These are phyloP conservation scores for Picea abies DNA, from an alignment of 83 land plant species.

Conservation along the genomic window DNA sequence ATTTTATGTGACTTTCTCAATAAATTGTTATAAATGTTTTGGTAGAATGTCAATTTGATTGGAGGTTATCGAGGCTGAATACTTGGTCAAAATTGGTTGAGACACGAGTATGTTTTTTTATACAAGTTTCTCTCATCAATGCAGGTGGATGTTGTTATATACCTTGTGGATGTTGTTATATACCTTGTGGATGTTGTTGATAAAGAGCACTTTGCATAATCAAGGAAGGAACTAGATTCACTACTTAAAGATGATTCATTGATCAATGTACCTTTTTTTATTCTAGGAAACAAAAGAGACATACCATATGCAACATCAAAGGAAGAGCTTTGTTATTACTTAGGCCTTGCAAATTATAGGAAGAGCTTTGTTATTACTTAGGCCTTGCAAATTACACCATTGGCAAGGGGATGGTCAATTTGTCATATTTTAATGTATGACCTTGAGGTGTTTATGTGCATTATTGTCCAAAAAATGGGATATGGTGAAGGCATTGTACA, in stretches of 20 bases:
- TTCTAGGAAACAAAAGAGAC: too few species aligned
- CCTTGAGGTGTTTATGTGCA: too few species aligned
- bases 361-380: slow-evolving; percentile 16
- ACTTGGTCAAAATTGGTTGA: background rate
- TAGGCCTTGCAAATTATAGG: background rate
- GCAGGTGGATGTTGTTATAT: too few species aligned
- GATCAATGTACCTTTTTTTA: background rate
- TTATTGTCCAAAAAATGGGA: slow-evolving; percentile 68
- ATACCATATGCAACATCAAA: slow-evolving; percentile 47
- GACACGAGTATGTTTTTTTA: background rate
- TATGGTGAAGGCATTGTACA: slow-evolving; percentile 51
- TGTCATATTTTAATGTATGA: too few species aligned
- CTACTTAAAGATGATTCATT: slow-evolving; percentile 48
- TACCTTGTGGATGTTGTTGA: slow-evolving; percentile 51
- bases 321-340: slow-evolving; percentile 13
- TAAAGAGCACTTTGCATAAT: slow-evolving; percentile 47
- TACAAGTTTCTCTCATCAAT: too few species aligned
- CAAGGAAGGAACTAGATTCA: slow-evolving; percentile 50
- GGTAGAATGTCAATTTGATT: too few species aligned
- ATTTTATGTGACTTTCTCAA: too few species aligned
- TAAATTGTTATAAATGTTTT: too few species aligned
- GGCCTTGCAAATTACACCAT: slow-evolving; percentile 55
- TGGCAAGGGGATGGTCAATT: slow-evolving; percentile 57
- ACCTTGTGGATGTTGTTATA: slow-evolving; percentile 51
- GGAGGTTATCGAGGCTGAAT: too few species aligned